Conservation (phyloP, 352 stramenopile species). For the Phytopythium boreale region DNA sequence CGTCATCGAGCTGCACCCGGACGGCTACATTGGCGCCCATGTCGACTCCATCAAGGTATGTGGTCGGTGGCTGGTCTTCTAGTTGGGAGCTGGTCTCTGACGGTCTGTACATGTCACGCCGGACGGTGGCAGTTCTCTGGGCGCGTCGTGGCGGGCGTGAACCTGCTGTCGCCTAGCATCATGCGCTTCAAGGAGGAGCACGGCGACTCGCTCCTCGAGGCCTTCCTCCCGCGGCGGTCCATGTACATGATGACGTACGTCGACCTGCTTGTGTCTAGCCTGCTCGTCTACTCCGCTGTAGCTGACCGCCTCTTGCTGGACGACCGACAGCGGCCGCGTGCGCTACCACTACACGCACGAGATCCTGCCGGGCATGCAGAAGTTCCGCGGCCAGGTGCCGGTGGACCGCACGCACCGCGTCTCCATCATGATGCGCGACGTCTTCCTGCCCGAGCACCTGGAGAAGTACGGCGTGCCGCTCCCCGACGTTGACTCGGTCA, state of each 20-base stretch:
- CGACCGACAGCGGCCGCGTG: slow-evolving; percentile 43
- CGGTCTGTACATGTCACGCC: no score
- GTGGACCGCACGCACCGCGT: slow-evolving; percentile 76
- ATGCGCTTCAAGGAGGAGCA: slow-evolving; percentile 86
- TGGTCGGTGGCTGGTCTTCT: not conserved
- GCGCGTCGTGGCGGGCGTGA: slow-evolving; percentile 72
- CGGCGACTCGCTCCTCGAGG: slow-evolving; percentile 64
- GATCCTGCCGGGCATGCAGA: slow-evolving; percentile 63
- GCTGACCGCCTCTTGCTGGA: slow-evolving; percentile 3
- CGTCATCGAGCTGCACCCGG: slow-evolving; percentile 78
- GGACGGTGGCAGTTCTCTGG: slow-evolving; percentile 86
- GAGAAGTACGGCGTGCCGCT: slow-evolving; percentile 34
- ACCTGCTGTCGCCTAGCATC: slow-evolving; percentile 72
- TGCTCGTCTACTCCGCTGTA: no score
- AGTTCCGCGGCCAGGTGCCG: slow-evolving; percentile 46
- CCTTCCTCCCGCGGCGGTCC: slow-evolving; percentile 62
- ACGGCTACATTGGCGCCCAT: slow-evolving; percentile 84
- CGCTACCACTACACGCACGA: slow-evolving; percentile 87
- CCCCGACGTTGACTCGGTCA: slow-evolving; percentile 12
- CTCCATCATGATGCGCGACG: slow-evolving; percentile 82
- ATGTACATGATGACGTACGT: slow-evolving; percentile 88
- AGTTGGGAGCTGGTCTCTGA: no score
- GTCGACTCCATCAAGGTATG: slow-evolving; percentile 82
- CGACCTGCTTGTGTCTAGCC: not conserved
- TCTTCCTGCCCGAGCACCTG: slow-evolving; percentile 45